These are phyloP conservation scores for Gyromitra esculenta DNA, from an alignment of 2,329 filamentous ascomycete species.

Conservation along the genomic window DNA sequence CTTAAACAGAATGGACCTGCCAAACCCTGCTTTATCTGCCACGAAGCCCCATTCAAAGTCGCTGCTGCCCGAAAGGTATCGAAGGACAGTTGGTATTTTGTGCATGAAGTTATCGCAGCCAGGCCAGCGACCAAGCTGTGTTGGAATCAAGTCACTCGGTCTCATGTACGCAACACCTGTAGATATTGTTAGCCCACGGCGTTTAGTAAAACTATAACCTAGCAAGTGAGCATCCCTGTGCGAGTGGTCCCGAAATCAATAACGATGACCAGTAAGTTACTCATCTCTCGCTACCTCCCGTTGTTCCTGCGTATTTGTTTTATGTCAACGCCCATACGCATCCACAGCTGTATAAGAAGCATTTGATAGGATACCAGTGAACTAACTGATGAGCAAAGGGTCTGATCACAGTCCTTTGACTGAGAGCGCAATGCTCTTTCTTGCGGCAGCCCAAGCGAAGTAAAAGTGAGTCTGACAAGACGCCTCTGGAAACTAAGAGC, in stretches of 20 bases:
- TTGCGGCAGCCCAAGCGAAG: neutral
- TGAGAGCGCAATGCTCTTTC: neutral
- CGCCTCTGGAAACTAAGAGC: neutral
- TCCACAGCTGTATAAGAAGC: neutral
- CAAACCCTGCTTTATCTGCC: constrained; percentile 45
- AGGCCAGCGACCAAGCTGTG: constrained; percentile 42
- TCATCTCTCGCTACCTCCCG: constrained; percentile 11
- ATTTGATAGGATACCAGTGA: neutral
- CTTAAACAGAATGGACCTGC: constrained; percentile 44
- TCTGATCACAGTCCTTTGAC: neutral
- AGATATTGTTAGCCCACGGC: constrained; percentile 15
- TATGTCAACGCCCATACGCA: neutral
- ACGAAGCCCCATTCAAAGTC: constrained; percentile 46
- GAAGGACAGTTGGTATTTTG: constrained; percentile 40
- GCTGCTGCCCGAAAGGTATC: constrained; percentile 25
- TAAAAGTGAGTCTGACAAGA: neutral
- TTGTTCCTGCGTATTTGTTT: neutral
- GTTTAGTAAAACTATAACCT: neutral
- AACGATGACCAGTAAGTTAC: constrained; percentile 34
- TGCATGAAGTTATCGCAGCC: constrained; percentile 44
- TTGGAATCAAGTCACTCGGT: constrained; percentile 28
- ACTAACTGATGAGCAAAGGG: neutral
- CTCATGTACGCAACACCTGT: constrained; percentile 47
- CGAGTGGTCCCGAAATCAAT: constrained; percentile 47
- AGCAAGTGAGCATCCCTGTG: constrained; percentile 30